Evolutionary conservation across 441 rosid genomes (phyloP).

Genomic region (Francoa sonchifolia): DNA sequence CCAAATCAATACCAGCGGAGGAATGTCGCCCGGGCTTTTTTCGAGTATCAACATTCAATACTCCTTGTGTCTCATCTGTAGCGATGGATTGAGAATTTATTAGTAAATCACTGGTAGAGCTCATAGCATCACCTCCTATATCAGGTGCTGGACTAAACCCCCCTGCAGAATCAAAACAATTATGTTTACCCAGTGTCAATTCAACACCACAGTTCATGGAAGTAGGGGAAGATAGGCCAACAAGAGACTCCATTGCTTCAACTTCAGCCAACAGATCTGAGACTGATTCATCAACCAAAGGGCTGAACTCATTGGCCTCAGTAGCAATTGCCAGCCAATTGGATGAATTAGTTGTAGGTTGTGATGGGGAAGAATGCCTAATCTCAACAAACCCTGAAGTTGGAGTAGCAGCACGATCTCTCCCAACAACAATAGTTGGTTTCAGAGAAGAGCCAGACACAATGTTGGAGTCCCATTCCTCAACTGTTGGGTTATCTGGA

Average conservation of each 20-base stretch:
- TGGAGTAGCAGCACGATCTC: constrained; percentile 43
- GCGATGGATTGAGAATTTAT: constrained; percentile 37
- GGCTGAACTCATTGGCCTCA: constrained; percentile 48
- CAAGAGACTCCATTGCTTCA: constrained; percentile 92
- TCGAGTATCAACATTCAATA: constrained; percentile 24
- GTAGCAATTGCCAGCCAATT: constrained; percentile 57
- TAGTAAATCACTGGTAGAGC: constrained; percentile 54
- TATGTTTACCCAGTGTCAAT: constrained; percentile 39
- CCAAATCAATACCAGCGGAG: constrained; percentile 33
- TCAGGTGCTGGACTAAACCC: constrained; percentile 53
- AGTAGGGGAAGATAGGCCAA: constrained; percentile 65
- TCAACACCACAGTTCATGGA: constrained; percentile 46
- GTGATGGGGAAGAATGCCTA: constrained; percentile 28
- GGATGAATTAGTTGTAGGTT: constrained; percentile 28
- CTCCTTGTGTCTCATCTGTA: constrained; percentile 17
- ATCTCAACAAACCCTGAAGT: constrained; percentile 47
- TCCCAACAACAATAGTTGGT: constrained; percentile 22
- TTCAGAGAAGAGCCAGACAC: constrained; percentile 41
- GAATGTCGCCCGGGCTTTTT: constrained; percentile 37
- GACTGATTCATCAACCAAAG: constrained; percentile 80
- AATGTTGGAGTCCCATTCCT: constrained; percentile 42
- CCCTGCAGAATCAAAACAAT: constrained; percentile 65
- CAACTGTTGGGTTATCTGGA: constrained; percentile 26
- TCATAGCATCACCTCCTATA: constrained; percentile 56
- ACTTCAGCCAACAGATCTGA: constrained; percentile 96